Conservation (phyloP, 1,284 basidiomycete genomes). For the Earliella scabrosa region DNA sequence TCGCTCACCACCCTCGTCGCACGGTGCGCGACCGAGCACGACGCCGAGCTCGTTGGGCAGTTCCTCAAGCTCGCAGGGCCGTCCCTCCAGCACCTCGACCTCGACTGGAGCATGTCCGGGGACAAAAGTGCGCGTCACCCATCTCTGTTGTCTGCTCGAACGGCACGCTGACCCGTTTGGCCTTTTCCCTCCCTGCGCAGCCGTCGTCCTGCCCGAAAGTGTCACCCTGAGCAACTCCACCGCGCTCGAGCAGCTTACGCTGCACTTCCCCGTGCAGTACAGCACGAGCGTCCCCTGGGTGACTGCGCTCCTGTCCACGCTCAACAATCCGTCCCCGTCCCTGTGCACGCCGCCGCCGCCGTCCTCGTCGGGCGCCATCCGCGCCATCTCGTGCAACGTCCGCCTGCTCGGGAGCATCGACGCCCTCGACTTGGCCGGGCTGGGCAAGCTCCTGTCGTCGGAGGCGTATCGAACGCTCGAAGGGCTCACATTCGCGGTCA, state of each 20-base stretch:
- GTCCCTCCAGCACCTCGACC: conserved; percentile 27
- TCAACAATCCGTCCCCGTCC: too few species aligned
- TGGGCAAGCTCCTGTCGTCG: conserved; percentile 22
- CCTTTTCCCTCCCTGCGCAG: conserved; percentile 1
- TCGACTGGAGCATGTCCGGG: conserved; percentile 32
- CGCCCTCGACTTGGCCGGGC: conserved; percentile 31
- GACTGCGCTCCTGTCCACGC: conserved; percentile 25
- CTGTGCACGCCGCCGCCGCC: too few species aligned
- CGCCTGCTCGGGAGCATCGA: conserved; percentile 33
- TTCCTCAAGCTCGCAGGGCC: conserved; percentile 26
- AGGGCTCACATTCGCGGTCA: conserved; percentile 25
- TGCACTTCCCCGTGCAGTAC: conserved; percentile 31
- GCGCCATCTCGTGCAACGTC: conserved; percentile 18
- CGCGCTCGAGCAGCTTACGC: conserved; percentile 25
- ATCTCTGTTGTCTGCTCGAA: too few species aligned
- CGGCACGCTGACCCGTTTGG: background rate
- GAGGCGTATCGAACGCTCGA: conserved; percentile 23
- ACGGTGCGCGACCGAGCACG: conserved; percentile 27
- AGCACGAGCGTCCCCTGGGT: conserved; percentile 32
- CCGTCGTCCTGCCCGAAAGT: conserved; percentile 26
- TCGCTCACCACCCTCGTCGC: conserved; percentile 24
- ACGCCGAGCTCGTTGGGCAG: conserved; percentile 29
- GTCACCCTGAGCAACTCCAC: conserved; percentile 27
- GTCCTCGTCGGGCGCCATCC: conserved; percentile 4
- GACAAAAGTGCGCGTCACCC: conserved; percentile 25